Evolutionary conservation across 805 yeast genomes (phyloP).

Genomic region (Grigorovia jiainica): DNA sequence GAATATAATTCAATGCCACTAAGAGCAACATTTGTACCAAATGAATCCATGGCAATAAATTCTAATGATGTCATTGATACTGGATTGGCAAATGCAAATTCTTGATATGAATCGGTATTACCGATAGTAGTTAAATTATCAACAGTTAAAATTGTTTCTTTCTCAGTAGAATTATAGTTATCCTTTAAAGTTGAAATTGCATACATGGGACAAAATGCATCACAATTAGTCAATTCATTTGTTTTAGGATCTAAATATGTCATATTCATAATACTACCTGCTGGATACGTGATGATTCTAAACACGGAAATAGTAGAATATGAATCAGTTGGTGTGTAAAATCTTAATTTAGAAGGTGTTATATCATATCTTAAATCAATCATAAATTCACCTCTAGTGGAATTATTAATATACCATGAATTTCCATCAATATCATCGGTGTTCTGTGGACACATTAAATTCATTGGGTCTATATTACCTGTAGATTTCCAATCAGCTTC

Average conservation of each 20-base stretch:
- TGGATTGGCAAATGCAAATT: conserved; percentile 68
- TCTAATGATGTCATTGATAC: conserved; percentile 53
- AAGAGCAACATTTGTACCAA: conserved; percentile 61
- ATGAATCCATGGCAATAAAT: conserved; percentile 54
- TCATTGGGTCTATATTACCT: conserved; percentile 22
- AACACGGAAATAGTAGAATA: conserved; percentile 46
- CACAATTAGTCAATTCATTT: conserved; percentile 54
- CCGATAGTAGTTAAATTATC: neutral
- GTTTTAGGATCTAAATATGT: conserved; percentile 72
- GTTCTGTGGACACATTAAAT: conserved; percentile 62
- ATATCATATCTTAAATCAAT: conserved; percentile 48
- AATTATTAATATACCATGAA: conserved; percentile 45
- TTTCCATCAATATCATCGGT: conserved; percentile 15
- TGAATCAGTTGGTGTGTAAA: conserved; percentile 49
- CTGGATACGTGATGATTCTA: conserved; percentile 66
- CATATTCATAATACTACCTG: conserved; percentile 84
- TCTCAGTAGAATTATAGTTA: too few relatives aligned
- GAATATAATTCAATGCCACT: conserved; percentile 67
- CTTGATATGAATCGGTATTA: conserved; percentile 41
- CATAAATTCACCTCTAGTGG: conserved; percentile 52
- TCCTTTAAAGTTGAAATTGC: conserved; percentile 29
- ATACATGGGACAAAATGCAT: conserved; percentile 79
- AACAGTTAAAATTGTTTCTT: too few relatives aligned
- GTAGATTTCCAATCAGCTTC: conserved; percentile 39
- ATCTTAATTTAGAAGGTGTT: conserved; percentile 61